These are phyloP conservation scores for Terfezia claveryi DNA, from an alignment of 495 filamentous ascomycete genomes.

Conservation along the genomic window DNA sequence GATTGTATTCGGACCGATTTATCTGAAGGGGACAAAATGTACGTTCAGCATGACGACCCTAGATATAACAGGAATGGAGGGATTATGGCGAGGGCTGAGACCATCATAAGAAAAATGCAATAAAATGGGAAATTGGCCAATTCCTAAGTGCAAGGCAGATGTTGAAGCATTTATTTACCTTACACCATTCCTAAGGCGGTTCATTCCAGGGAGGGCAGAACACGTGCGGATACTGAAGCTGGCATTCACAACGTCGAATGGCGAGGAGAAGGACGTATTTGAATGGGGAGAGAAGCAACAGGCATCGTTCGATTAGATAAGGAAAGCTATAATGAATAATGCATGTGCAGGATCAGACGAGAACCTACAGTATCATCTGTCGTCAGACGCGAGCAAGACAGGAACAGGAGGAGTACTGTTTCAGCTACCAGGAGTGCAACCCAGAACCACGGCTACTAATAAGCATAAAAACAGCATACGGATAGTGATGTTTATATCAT, in stretches of 20 bases:
- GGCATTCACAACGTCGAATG: background rate
- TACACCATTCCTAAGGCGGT: background rate
- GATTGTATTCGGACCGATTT: background rate
- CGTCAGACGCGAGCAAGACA: background rate
- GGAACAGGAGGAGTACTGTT: background rate
- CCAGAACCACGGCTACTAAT: background rate
- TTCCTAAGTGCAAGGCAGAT: background rate
- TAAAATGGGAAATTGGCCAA: background rate
- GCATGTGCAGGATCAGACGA: background rate
- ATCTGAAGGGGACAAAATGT: background rate
- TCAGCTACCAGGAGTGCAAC: background rate
- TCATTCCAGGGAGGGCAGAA: background rate
- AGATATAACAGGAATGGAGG: background rate
- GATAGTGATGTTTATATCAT: background rate
- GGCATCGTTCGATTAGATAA: background rate
- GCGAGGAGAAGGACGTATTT: background rate
- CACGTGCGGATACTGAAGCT: background rate
- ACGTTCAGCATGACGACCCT: background rate
- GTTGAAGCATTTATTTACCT: background rate
- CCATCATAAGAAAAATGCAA: background rate
- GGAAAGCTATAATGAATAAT: background rate
- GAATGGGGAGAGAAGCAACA: background rate
- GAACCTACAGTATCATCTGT: background rate
- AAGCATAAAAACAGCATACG: background rate
- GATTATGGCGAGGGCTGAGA: background rate